phyloP scores from a whole-genome alignment of 2,329 filamentous ascomycete genomes.

The Penicillium sp. region DNA sequence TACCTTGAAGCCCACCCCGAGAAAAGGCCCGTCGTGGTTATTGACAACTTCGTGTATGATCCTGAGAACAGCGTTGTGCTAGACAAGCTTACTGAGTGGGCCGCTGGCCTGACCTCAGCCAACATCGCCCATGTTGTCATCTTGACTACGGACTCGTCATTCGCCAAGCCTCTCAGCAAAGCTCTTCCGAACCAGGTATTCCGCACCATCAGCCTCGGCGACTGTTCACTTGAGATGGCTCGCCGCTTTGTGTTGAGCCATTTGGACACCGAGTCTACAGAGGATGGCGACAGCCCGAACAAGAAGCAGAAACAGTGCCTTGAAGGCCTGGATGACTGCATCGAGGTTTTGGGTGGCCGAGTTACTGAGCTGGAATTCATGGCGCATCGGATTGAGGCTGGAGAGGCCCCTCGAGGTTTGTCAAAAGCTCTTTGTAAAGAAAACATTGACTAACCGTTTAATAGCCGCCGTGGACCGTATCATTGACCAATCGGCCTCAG shows the following conservation, averaged over 20 bases:
- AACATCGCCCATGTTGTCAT: slow-evolving; percentile 94
- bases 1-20: slow-evolving; percentile 89
- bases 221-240: slow-evolving; percentile 78
- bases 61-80: slow-evolving; percentile 61
- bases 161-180: slow-evolving; percentile 79
- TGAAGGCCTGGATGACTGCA: slow-evolving; percentile 70
- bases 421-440: not conserved
- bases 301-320: slow-evolving; percentile 50
- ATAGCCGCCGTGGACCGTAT: slow-evolving; percentile 76
- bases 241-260: slow-evolving; percentile 87
- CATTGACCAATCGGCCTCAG: slow-evolving; percentile 78
- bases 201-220: slow-evolving; percentile 75
- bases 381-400: slow-evolving; percentile 79
- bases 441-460: slow-evolving; percentile 15
- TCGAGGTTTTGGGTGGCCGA: slow-evolving; percentile 76
- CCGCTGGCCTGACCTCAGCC: slow-evolving; percentile 73
- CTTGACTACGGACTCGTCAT: slow-evolving; percentile 82
- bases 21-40: slow-evolving; percentile 71
- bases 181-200: slow-evolving; percentile 88
- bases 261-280: slow-evolving; percentile 50
- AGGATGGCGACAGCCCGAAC: slow-evolving; percentile 28
- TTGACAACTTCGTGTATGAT: slow-evolving; percentile 85
- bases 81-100: slow-evolving; percentile 83
- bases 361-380: slow-evolving; percentile 95
- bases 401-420: slow-evolving; percentile 67